Conservation (phyloP, 257 asterid genomes). For the Plantago elongata region DNA sequence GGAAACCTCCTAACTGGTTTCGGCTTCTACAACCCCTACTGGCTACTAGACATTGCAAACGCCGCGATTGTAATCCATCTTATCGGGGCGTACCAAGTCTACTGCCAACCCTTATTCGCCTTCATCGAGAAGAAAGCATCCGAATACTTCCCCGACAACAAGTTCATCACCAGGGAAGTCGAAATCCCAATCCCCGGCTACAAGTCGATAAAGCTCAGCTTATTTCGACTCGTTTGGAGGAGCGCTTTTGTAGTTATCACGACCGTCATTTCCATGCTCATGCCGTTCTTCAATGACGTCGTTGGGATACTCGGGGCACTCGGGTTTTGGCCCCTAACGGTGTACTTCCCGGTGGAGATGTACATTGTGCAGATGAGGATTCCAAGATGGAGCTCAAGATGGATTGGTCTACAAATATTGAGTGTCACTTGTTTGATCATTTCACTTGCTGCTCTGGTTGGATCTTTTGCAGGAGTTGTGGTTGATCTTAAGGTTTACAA, state of each 20-base stretch:
- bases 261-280: slow-evolving; percentile 25
- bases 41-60: slow-evolving; percentile 37
- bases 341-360: slow-evolving; percentile 37
- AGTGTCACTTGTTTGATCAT: slow-evolving; percentile 22
- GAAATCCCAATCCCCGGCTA: slow-evolving; percentile 14
- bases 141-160: slow-evolving; percentile 17
- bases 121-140: slow-evolving; percentile 24
- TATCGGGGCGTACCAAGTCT: slow-evolving; percentile 34
- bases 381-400: slow-evolving; percentile 21
- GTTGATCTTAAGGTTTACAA: slow-evolving; percentile 23
- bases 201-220: slow-evolving; percentile 5
- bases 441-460: slow-evolving; percentile 33
- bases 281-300: slow-evolving; percentile 34
- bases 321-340: slow-evolving; percentile 37
- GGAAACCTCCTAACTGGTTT: slow-evolving; percentile 41
- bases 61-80: slow-evolving; percentile 33
- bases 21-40: slow-evolving; percentile 38
- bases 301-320: slow-evolving; percentile 35
- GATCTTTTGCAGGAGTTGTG: slow-evolving; percentile 30
- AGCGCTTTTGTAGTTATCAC: slow-evolving; percentile 26
- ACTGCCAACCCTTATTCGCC: slow-evolving; percentile 30
- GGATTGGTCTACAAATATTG: slow-evolving; percentile 27
- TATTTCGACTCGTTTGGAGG: slow-evolving; percentile 29
- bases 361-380: slow-evolving; percentile 28
- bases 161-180: slow-evolving; percentile 21